Evolutionary conservation across 2,329 filamentous ascomycete species (phyloP), one percentile per base, ranked within the genome.

Genomic region (Aureobasidium sp.): DNA sequence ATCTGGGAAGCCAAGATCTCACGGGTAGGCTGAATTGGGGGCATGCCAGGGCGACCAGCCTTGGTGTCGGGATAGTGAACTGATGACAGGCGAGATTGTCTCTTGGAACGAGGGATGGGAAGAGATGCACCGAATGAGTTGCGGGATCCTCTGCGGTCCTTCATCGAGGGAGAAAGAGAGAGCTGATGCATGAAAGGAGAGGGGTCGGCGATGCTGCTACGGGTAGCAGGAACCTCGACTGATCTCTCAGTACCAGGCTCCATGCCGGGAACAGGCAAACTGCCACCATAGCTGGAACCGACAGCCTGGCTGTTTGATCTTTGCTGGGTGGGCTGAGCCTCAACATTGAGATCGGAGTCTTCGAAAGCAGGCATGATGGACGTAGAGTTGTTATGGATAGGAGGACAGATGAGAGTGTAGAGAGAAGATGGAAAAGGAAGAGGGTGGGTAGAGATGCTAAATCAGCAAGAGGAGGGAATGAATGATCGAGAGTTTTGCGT

Each of bases 81-180:
- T 3, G 81, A 83, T 10, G 81, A 85, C 45, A 87, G 75, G 37
- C 84, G 77, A 4, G 84, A 86, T 62, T 80, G 78, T 61, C 84
- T 79, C 69, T 86, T 85, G 40, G 82, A 80, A 60, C 81, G 75
- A 44, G 85, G 85, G 61, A 89, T 89, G 49, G 85, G 85, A 14
- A 89, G 78, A 17, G 84, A 79, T 44, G 83, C 76, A 57, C 85
- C 85, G 64, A 88, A 88, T 16, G 84, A 88, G 78, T 88, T 89
- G 58, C 85, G 80, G 17, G 85, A 88, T 41, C 79, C 76, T 59
- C 85, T 73, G 57, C 85, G 76, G 59, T 85, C 81, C 68, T 76
- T 81, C 74, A 80, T 80, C 6, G 84, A 88, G 14, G 84, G 84
- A 12, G 78, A 74, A 40, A 83, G 71, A 62, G 81, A 86, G 63